A percentile compares a stretch with the other conserved stretches of the same genome.
phyloP scores from a whole-genome alignment of 441 rosid genomes.

The Pelargonium hybrid region DNA sequence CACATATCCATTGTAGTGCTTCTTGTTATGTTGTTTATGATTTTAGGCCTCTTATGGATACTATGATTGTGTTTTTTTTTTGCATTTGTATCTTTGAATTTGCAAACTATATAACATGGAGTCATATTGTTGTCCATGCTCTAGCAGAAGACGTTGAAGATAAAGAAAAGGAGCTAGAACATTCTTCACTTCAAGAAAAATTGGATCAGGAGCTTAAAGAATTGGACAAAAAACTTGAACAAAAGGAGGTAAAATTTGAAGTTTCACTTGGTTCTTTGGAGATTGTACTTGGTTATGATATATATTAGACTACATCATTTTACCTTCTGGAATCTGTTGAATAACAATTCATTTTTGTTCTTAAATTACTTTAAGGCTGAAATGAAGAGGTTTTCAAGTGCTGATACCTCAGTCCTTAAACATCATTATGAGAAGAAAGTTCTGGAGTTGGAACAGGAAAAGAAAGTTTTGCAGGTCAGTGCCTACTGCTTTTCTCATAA shows the following conservation, averaged over 20 bases:
- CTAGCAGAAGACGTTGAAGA: slow-evolving; percentile 59
- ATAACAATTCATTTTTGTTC: slow-evolving; percentile 7
- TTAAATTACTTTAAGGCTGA: slow-evolving; percentile 56
- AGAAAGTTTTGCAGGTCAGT: slow-evolving; percentile 65
- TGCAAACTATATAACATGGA: background rate
- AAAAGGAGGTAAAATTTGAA: slow-evolving; percentile 54
- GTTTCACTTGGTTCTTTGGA: background rate
- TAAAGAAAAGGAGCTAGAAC: slow-evolving; percentile 74
- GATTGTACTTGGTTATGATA: background rate
- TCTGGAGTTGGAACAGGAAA: slow-evolving; percentile 75
- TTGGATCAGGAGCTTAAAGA: slow-evolving; percentile 83
- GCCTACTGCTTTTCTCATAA: background rate
- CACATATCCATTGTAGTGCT: background rate
- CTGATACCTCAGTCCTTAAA: slow-evolving; percentile 75
- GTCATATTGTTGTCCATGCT: slow-evolving; percentile 11
- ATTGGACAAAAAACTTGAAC: slow-evolving; percentile 76
- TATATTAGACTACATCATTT: background rate
- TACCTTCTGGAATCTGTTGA: background rate
- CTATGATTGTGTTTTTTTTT: background rate
- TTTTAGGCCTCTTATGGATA: background rate
- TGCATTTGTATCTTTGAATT: background rate
- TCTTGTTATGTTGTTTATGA: background rate
- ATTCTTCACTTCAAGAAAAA: slow-evolving; percentile 77
- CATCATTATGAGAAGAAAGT: slow-evolving; percentile 95
- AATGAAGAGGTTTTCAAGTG: slow-evolving; percentile 63